Evolutionary conservation across 2,329 filamentous ascomycete species (phyloP).

Genomic region (Claviceps capensis): DNA sequence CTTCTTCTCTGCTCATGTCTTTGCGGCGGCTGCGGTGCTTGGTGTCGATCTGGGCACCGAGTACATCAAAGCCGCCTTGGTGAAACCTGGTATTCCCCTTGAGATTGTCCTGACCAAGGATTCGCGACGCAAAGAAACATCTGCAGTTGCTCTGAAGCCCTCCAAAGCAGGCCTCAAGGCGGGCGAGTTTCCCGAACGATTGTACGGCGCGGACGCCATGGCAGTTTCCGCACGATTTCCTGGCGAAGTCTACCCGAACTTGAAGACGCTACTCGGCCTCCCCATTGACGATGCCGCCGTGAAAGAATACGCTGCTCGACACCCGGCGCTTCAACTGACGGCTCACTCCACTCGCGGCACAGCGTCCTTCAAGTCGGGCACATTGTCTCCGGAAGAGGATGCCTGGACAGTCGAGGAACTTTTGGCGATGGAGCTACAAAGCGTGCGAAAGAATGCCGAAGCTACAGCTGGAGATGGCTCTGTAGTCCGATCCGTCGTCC

Average conservation of each 20-base stretch:
- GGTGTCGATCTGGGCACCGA: conserved; percentile 92
- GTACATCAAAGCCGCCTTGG: conserved; percentile 89
- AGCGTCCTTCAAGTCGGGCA: conserved; percentile 67
- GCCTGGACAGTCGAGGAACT: conserved; percentile 79
- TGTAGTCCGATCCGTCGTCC: conserved; percentile 65
- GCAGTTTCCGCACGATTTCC: conserved; percentile 80
- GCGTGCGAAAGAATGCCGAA: conserved; percentile 81
- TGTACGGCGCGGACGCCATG: conserved; percentile 84
- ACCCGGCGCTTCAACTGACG: conserved; percentile 65
- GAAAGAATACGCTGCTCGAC: conserved; percentile 56
- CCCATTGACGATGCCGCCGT: conserved; percentile 46
- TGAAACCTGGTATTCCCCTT: conserved; percentile 92
- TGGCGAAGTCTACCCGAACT: conserved; percentile 84
- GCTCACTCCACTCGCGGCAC: conserved; percentile 48
- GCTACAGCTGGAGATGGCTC: conserved; percentile 62
- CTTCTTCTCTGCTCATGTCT: conserved; percentile 28
- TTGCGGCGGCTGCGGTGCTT: conserved; percentile 58
- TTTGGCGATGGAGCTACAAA: conserved; percentile 90
- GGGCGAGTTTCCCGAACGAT: conserved; percentile 68
- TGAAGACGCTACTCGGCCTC: conserved; percentile 82
- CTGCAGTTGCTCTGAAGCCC: conserved; percentile 88
- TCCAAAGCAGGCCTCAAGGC: conserved; percentile 48
- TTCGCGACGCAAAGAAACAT: conserved; percentile 87
- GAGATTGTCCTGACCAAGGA: conserved; percentile 98
- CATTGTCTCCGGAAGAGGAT: conserved; percentile 47